Evolutionary conservation across 2,329 filamentous ascomycete species (phyloP), one percentile per base, ranked within the genome.

Genomic region (Rachicladosporium sp.): DNA sequence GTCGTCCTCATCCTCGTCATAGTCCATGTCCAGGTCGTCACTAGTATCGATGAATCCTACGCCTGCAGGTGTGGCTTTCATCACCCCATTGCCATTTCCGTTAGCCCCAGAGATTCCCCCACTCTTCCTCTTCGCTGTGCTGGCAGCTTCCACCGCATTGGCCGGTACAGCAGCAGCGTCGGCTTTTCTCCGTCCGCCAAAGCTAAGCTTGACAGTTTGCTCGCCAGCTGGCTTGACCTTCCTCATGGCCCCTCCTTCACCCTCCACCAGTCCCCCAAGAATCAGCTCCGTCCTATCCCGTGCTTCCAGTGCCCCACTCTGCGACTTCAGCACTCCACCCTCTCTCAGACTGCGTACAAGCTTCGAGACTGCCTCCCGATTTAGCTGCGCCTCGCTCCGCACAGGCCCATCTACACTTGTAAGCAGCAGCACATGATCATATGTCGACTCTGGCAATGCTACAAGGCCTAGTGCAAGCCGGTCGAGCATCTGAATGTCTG

Each of bases 401-500:
- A 64, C 35, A 77, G 4, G 70, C 48, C 78, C 78, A 55, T 85
- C 78, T 42, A 79, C 72, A 60, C 88, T 85, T 47, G 83, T 81
- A 46, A 96, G 78, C 39, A 98, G 73, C 35, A 95, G 74, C 33
- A 96, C 74, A 33, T 82, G 65, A 59, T 93, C 84, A 68, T 98
- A 98, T 40, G 83, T 82, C 36, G 75, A 67, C 39, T 74, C 51
- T 1, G 88, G 82, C 0, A 98, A 77, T 6, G 78, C 69, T 42
- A 91, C 84, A 30, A 94, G 70, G 45, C 86, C 86, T 29, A 83
- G 75, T 2, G 83, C 78, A 31, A 98, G 74, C 37, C 91, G 85
- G 66, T 98, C 91, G 45, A 98, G 82, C 91, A 98, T 98, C 63
- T 96, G 91, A 38, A 98, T 71, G 58, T 98, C 91, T 46, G 87